These are phyloP conservation scores for Leishmania tarentolae DNA, from an alignment of 208 protist species.

Conservation along the genomic window DNA sequence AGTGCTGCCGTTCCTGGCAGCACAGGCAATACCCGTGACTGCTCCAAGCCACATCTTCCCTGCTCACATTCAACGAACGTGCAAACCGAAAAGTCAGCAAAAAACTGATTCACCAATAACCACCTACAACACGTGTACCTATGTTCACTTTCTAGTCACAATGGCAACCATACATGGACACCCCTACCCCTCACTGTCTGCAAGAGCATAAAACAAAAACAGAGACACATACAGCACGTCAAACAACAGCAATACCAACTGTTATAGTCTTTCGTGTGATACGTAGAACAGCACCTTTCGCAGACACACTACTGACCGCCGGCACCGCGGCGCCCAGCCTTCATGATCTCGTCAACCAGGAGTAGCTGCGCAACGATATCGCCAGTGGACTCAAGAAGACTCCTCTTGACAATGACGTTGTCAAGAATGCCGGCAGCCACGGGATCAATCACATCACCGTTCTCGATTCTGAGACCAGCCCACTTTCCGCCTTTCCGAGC, in stretches of 20 bases:
- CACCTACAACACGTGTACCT: background rate
- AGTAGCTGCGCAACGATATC: constrained; percentile 98
- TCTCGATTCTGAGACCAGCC: constrained; percentile 97
- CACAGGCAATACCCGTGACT: background rate
- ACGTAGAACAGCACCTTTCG: background rate
- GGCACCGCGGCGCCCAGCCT: constrained; percentile 93
- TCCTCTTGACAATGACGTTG: constrained; percentile 99
- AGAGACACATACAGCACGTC: background rate
- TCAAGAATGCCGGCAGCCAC: constrained; percentile 96
- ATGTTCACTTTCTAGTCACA: background rate
- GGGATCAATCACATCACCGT: constrained; percentile 96
- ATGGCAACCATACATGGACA: background rate
- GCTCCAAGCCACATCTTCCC: background rate
- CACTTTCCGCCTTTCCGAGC: constrained; percentile 74
- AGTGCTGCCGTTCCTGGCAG: background rate
- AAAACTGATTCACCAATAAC: background rate
- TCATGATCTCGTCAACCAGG: constrained; percentile 99
- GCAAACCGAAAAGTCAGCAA: background rate
- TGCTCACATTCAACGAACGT: background rate
- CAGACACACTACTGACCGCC: constrained; percentile 45
- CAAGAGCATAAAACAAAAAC: background rate
- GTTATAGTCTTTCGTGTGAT: background rate
- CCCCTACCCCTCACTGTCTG: too few species aligned
- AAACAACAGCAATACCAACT: background rate
- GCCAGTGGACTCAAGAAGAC: constrained; percentile 95